A percentile compares a stretch with the other conserved stretches of the same genome.
Conservation (phyloP, 2,329 filamentous ascomycete genomes). For the Cladosporium austrohemisphaericum region DNA sequence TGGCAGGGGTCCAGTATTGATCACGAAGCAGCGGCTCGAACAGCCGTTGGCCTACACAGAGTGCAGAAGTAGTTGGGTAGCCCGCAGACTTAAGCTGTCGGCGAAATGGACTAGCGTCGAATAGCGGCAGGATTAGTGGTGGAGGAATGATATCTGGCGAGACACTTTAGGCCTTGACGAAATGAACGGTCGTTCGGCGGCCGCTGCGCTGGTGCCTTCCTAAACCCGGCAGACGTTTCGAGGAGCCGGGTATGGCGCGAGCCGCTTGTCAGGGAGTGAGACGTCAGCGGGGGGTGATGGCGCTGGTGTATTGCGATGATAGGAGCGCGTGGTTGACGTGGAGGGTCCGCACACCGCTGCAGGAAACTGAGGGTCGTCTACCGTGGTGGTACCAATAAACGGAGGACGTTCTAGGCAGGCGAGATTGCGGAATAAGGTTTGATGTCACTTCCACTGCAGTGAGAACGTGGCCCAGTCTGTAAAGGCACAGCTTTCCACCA, state of each 20-base stretch:
- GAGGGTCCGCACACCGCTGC: constrained; percentile 11
- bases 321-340: constrained; percentile 15
- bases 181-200: constrained; percentile 20
- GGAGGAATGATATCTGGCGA: constrained; percentile 19
- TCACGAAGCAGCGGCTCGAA: constrained; percentile 7
- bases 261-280: constrained; percentile 22
- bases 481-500: constrained; percentile 18
- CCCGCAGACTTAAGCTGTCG: constrained; percentile 16
- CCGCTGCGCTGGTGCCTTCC: constrained; percentile 21
- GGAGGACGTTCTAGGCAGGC: constrained; percentile 7
- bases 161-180: constrained; percentile 18
- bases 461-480: constrained; percentile 10
- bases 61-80: constrained; percentile 7
- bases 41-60: constrained; percentile 8
- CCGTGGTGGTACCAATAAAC: constrained; percentile 14
- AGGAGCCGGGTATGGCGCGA: constrained; percentile 23
- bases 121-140: constrained; percentile 18
- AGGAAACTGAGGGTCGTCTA: constrained; percentile 1
- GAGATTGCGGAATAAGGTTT: constrained; percentile 7
- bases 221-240: constrained; percentile 20
- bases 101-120: constrained; percentile 7
- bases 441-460: constrained; percentile 17
- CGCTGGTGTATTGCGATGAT: constrained; percentile 17
- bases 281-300: constrained; percentile 22
- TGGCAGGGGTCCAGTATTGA: constrained; percentile 9